Evolutionary conservation across 345 rosid genomes (phyloP), one percentile per base, ranked within the genome.

Genomic region (Acer campestre): DNA sequence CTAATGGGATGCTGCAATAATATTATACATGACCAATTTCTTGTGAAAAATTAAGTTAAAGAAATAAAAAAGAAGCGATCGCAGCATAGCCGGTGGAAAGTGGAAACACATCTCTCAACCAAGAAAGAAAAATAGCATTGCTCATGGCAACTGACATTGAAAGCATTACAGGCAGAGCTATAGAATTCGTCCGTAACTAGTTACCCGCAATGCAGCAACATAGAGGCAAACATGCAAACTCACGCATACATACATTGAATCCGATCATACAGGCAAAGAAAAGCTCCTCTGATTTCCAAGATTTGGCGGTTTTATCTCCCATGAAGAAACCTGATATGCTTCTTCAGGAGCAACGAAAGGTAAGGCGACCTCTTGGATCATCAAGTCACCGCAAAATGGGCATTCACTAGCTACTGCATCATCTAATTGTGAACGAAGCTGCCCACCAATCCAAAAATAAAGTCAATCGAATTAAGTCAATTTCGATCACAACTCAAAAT

Each of bases 321-420:
- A 96, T 3, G 97, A 96, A 70, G 84, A 61, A 35, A 89, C 88
- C 79, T 86, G 88, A 14, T 61, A 88, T 49, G 91, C 85, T 86
- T 96, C 98, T 78, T 92, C 97, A 0, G 91, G 86, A 46, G 82
- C 80, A 56, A 96, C 84, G 76, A 94, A 96, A 62, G 98, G 92
- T 76, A 87, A 79, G 63, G 87, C 82, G 80, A 96, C 92, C 84
- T 96, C 97, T 22, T 85, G 77, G 83, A 96, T 92, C 96, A 96
- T 94, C 85, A 96, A 80, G 38, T 94, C 99, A 10, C 98, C 97
- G 70, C 99, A 96, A 76, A 94, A 96, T 2, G 99, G 98, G 77
- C 99, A 94, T 82, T 96, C 97, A 6, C 93, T 86, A 38, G 98
- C 98, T 75, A 94, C 88, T 81, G 97, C 99, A 84, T 92, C 98